Evolutionary conservation across 2,329 filamentous ascomycete genomes (phyloP).

Genomic region (Clarireedia paspali): DNA sequence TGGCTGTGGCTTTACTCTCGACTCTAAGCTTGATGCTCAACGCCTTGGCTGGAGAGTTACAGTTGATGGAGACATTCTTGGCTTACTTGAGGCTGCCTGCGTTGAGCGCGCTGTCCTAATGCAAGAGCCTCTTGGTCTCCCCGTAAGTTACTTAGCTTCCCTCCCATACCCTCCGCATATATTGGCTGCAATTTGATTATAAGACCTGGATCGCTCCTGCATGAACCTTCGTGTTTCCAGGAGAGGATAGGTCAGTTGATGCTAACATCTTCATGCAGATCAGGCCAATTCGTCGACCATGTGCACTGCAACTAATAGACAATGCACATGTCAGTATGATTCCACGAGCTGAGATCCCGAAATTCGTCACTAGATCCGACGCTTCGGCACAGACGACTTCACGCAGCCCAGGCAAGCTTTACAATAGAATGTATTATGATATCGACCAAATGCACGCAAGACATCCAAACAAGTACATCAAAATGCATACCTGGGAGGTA

Average conservation of each 20-base stretch:
- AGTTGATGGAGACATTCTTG: constrained; percentile 12
- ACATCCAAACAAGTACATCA: not conserved
- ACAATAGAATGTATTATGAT: not conserved
- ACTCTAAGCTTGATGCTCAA: constrained; percentile 8
- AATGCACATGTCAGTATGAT: constrained; percentile 14
- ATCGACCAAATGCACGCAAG: not conserved
- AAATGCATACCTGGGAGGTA: not conserved
- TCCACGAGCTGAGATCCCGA: constrained; percentile 13
- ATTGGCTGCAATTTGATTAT: not conserved
- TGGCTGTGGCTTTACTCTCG: constrained; percentile 18
- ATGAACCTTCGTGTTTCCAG: not conserved
- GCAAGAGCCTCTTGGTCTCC: constrained; percentile 7
- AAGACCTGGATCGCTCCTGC: not conserved
- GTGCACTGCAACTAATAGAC: constrained; percentile 10
- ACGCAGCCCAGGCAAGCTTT: not conserved
- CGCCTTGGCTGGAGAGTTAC: constrained; percentile 20
- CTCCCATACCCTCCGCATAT: no score
- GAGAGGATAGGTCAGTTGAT: not conserved
- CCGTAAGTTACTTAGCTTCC: not conserved
- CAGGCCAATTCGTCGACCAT: constrained; percentile 8
- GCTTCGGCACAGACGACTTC: not conserved
- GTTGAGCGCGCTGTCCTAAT: constrained; percentile 14
- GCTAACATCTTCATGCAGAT: not conserved
- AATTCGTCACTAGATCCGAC: constrained; percentile 1
- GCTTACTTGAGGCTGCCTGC: constrained; percentile 19